Evolutionary conservation across 441 rosid species (phyloP), one percentile per base, ranked within the genome.

Genomic region (Jatropha multifida): DNA sequence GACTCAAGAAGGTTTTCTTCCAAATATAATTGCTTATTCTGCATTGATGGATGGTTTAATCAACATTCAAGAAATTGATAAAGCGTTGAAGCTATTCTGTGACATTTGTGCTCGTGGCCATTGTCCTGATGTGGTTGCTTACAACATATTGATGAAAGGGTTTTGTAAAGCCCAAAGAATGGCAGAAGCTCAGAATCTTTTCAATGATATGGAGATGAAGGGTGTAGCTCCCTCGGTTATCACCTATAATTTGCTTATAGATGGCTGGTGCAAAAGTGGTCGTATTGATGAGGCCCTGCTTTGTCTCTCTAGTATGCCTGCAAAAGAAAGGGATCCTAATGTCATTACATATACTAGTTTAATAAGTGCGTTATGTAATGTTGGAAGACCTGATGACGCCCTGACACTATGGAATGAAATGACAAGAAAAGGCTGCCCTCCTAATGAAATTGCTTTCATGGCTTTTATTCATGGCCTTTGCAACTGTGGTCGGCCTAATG

Each of bases 221-320:
- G 93, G 94, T 52, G 88, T 91, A 48, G 81, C 82, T 79, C 97
- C 99, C 20, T 88, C 99, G 10, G 81, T 85, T 37, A 87, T 88
- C 63, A 89, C 96, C 18, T 92, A 89, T 77, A 92, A 94, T 87
- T 84, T 69, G 73, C 74, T 94, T 79, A 89, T 94, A 64, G 92
- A 90, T 83, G 97, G 97, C 63, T 89, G 90, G 88, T 94, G 99
- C 86, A 89, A 89, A 81, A 88, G 69, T 65, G 93, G 87, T 61
- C 79, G 81, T 65, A 78, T 88, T 41, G 88, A 89, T 51, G 83
- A 78, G 51, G 96, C 92, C 32, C 68, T 87, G 85, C 80, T 78
- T 79, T 93, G 77, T 82, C 82, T 90, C 70, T 88, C 83, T 65
- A 80, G 73, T 76, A 90, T 94, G 89, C 64, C 23, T 49, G 89